A percentile compares a stretch with the other conserved stretches of the same genome.
Evolutionary conservation across 2,329 filamentous ascomycete genomes (phyloP).

Genomic region (Alternaria triticimaculans): DNA sequence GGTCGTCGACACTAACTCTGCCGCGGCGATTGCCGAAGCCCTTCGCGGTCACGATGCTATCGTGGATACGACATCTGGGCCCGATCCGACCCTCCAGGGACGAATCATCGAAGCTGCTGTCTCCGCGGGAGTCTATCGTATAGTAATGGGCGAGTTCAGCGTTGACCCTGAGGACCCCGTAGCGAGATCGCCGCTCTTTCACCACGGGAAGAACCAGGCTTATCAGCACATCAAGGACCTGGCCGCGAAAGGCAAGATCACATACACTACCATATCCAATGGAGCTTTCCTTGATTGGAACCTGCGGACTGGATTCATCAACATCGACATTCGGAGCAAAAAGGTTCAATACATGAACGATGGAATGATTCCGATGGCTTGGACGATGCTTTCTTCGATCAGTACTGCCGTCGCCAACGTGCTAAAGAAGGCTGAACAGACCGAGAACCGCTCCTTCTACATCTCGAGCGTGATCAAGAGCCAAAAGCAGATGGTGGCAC

Average conservation of each 20-base stretch:
- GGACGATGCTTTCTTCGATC: constrained; percentile 9
- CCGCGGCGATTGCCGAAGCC: not conserved
- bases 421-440: constrained; percentile 7
- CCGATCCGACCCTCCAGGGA: constrained; percentile 51
- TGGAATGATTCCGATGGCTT: constrained; percentile 2
- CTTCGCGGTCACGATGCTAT: constrained; percentile 56
- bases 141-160: constrained; percentile 17
- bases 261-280: constrained; percentile 16
- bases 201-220: constrained; percentile 14
- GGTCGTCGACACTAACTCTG: not conserved
- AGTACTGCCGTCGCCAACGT: constrained; percentile 4
- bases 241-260: constrained; percentile 7
- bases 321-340: constrained; percentile 10
- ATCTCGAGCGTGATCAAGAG: constrained; percentile 14
- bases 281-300: constrained; percentile 17
- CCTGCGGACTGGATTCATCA: constrained; percentile 11
- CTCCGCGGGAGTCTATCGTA: constrained; percentile 15
- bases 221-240: constrained; percentile 14
- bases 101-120: constrained; percentile 19
- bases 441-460: constrained; percentile 14
- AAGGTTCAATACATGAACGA: constrained; percentile 13
- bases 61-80: constrained; percentile 52
- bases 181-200: constrained; percentile 8
- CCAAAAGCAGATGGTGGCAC: constrained; percentile 12
- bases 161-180: constrained; percentile 11